These are phyloP conservation scores for Zasmidium cellare DNA, from an alignment of 2,329 filamentous ascomycete species.

Conservation along the genomic window DNA sequence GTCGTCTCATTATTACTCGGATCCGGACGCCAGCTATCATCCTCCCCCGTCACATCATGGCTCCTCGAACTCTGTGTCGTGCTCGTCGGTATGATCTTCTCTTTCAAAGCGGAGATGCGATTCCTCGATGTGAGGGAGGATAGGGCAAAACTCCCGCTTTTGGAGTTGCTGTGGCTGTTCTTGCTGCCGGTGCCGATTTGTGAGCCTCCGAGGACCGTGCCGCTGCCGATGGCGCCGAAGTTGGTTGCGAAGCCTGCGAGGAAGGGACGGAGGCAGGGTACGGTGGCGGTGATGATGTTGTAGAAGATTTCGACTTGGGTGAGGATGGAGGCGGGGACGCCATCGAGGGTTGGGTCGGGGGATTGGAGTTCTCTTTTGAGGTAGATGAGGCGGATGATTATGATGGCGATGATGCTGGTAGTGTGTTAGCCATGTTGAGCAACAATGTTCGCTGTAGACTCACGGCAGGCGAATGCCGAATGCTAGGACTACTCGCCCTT, in stretches of 20 bases:
- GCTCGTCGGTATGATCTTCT: slow-evolving; percentile 3
- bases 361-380: slow-evolving; percentile 34
- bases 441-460: slow-evolving; percentile 13
- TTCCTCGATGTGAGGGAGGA: background rate
- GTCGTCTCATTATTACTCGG: slow-evolving; percentile 1
- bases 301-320: slow-evolving; percentile 45
- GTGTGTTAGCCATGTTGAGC: slow-evolving; percentile 1
- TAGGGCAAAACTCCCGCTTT: slow-evolving; percentile 9
- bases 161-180: slow-evolving; percentile 4
- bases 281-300: slow-evolving; percentile 43
- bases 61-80: background rate
- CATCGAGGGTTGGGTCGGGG: slow-evolving; percentile 39
- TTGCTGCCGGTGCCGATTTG: slow-evolving; percentile 11
- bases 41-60: background rate
- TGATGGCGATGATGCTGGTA: slow-evolving; percentile 41
- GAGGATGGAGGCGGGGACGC: slow-evolving; percentile 37
- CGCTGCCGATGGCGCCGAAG: slow-evolving; percentile 21
- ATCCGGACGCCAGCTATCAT: slow-evolving; percentile 5
- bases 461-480: slow-evolving; percentile 46
- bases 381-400: slow-evolving; percentile 41
- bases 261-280: slow-evolving; percentile 48
- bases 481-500: slow-evolving; percentile 41
- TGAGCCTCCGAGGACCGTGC: slow-evolving; percentile 12
- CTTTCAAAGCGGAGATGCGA: slow-evolving; percentile 1
- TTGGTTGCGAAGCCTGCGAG: slow-evolving; percentile 19